Base-by-base conservation (phyloP, 306 rosid genomes). In the Echinosophora koreensis region DNA sequence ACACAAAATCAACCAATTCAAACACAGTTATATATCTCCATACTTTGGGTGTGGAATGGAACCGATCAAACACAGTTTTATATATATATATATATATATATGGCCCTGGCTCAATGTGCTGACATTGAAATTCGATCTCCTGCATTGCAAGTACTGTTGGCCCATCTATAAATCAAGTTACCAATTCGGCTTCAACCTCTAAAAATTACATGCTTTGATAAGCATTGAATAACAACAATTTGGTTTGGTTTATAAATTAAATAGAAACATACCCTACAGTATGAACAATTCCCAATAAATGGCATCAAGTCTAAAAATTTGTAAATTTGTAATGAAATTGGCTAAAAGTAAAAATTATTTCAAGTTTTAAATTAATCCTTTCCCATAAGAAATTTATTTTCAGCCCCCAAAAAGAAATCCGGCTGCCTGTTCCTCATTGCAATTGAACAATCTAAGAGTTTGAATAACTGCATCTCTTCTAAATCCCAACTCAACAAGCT, bases 401-500 rank as follows among this genome's bases (percentile, higher is more conserved):
- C 74, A 78, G 55, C 88, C 85, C 18, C 84, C 86, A 66, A 86
- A 86, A n/a, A 86, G 86, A 79, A 79, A 82, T 0, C 84, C 86
- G 35, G 89, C 89, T 8, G 89, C 89, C 13, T 86, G 86, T 14
- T 86, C 86, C 78, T 86, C 89, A 66, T 86, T 82, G 84, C 89
- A 86, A 86, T 82, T 79, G 82, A 66, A 91, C 61, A 96, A 61
- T 78, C 89, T 70, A 59, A 96, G 99, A 69, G 99, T 97, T 84
- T 89, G 89, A 51, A 91, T 66, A 46, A 91, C 97, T 30, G 92
- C 96, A 8, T 88, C 95, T 82, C 97, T 91, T 83, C 81, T 91
- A 70, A 92, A 96, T 66, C 99, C 99, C 52, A 96, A 80, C 79
- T 96, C 98, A 50, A 92, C 90, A 41, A 96, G 99, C 90, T 91